Percentiles rank a stretch among this genome's conserved stretches.
These are phyloP conservation scores for Terana coerulea DNA, from an alignment of 768 basidiomycete genomes.

Conservation along the genomic window DNA sequence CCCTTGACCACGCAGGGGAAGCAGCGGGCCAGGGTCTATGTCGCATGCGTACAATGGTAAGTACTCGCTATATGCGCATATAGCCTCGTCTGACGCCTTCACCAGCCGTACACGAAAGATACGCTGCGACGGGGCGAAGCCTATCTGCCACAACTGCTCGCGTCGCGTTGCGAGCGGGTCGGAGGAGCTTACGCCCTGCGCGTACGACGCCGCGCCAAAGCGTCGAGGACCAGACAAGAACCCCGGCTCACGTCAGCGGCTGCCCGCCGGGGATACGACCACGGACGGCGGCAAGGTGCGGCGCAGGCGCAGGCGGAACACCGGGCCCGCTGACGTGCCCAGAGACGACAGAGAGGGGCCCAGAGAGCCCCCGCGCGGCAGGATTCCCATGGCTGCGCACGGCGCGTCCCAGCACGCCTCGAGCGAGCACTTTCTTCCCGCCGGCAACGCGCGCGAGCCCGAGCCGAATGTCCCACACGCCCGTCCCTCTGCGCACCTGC, in stretches of 20 bases:
- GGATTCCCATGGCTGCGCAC: neutral
- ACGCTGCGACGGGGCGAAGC: slow-evolving; percentile 79
- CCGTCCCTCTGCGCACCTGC: neutral
- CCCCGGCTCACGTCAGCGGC: slow-evolving; percentile 75
- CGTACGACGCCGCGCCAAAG: slow-evolving; percentile 69
- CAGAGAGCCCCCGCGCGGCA: neutral
- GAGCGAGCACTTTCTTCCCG: too few species aligned
- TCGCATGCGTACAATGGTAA: slow-evolving; percentile 78
- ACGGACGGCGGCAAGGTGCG: slow-evolving; percentile 28
- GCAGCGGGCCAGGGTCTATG: slow-evolving; percentile 68
- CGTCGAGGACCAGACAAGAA: slow-evolving; percentile 77
- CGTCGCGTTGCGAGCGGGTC: slow-evolving; percentile 32
- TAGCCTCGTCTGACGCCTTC: slow-evolving; percentile 14
- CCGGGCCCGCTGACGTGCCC: slow-evolving; percentile 4
- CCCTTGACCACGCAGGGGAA: slow-evolving; percentile 82
- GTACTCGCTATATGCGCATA: slow-evolving; percentile 14
- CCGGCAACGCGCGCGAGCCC: neutral
- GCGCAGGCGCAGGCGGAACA: slow-evolving; percentile 10
- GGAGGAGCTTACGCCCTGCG: slow-evolving; percentile 40
- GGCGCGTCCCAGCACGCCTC: neutral
- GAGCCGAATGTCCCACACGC: neutral
- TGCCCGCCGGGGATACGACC: slow-evolving; percentile 35
- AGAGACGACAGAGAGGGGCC: too few species aligned
- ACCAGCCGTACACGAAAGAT: slow-evolving; percentile 72
- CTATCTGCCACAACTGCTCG: slow-evolving; percentile 69